A percentile compares a stretch with the other conserved stretches of the same genome.
Evolutionary conservation across 2,329 filamentous ascomycete genomes (phyloP).

Genomic region (Fusarium temperatum): DNA sequence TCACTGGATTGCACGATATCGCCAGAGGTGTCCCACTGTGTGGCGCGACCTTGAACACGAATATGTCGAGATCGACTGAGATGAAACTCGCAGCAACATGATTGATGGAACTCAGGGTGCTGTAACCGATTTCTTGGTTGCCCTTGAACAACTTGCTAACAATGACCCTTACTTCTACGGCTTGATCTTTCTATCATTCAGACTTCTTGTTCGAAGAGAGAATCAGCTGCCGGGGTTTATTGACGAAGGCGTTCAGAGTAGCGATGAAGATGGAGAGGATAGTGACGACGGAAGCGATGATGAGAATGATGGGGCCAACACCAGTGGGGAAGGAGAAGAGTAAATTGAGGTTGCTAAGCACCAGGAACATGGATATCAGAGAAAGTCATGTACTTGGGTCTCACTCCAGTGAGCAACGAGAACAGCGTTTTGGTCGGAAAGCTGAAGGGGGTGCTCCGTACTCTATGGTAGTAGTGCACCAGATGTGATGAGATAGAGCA

Average conservation of each 20-base stretch:
- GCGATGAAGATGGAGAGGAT: background rate
- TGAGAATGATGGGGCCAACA: background rate
- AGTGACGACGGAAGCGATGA: background rate
- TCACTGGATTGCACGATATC: background rate
- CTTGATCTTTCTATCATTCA: background rate
- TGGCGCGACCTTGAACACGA: background rate
- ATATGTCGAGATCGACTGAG: background rate
- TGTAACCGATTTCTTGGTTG: rapidly evolving
- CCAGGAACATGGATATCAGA: background rate
- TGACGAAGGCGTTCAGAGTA: background rate
- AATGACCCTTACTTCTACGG: too few relatives aligned
- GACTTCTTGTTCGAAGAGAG: background rate
- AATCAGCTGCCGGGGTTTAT: background rate
- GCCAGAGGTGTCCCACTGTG: rapidly evolving
- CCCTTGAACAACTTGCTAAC: background rate
- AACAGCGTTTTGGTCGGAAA: background rate
- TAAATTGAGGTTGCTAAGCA: background rate
- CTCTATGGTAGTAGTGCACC: background rate
- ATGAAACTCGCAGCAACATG: background rate
- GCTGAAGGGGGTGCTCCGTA: background rate
- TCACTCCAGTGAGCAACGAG: background rate
- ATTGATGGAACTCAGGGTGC: background rate
- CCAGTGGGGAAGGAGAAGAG: too few relatives aligned
- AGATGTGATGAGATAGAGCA: background rate
- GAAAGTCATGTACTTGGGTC: background rate